Evolutionary conservation across 441 rosid genomes (phyloP).

Genomic region (Pelargonium myrrhifolium): DNA sequence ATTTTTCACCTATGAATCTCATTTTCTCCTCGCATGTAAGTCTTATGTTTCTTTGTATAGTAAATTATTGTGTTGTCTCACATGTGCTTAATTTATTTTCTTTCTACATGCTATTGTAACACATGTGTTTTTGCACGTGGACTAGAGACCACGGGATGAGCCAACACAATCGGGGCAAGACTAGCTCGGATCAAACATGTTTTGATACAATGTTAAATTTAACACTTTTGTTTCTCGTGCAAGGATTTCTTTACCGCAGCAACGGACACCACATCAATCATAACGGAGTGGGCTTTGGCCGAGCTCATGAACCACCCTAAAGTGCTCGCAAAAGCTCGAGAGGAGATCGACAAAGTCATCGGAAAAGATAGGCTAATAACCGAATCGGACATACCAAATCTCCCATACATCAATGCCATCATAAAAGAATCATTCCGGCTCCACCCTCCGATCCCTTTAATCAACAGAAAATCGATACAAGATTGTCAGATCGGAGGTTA

Average conservation of each 20-base stretch:
- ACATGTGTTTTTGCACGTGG: too few relatives aligned
- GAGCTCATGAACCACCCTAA: slow-evolving; percentile 36
- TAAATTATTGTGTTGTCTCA: too few relatives aligned
- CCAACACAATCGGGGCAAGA: too few relatives aligned
- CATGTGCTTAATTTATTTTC: too few relatives aligned
- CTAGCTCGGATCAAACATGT: too few relatives aligned
- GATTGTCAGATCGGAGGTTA: background rate
- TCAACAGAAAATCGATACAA: background rate
- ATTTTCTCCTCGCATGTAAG: too few relatives aligned
- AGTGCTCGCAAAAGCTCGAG: slow-evolving; percentile 29
- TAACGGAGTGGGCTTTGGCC: slow-evolving; percentile 39
- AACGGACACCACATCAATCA: slow-evolving; percentile 32
- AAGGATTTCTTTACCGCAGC: slow-evolving; percentile 27
- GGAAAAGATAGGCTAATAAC: slow-evolving; percentile 18
- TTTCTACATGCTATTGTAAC: too few relatives aligned
- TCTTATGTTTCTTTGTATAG: too few relatives aligned
- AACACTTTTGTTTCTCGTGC: too few relatives aligned
- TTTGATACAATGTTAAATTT: too few relatives aligned
- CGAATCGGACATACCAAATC: slow-evolving; percentile 25
- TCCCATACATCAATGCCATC: slow-evolving; percentile 28
- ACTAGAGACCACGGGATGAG: too few relatives aligned
- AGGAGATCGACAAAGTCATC: slow-evolving; percentile 28
- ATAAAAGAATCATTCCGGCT: slow-evolving; percentile 31
- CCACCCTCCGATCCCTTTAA: slow-evolving; percentile 28
- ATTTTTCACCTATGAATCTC: too few relatives aligned